Evolutionary conservation across 768 basidiomycete species (phyloP).

Genomic region (Exsudoporus frostii): DNA sequence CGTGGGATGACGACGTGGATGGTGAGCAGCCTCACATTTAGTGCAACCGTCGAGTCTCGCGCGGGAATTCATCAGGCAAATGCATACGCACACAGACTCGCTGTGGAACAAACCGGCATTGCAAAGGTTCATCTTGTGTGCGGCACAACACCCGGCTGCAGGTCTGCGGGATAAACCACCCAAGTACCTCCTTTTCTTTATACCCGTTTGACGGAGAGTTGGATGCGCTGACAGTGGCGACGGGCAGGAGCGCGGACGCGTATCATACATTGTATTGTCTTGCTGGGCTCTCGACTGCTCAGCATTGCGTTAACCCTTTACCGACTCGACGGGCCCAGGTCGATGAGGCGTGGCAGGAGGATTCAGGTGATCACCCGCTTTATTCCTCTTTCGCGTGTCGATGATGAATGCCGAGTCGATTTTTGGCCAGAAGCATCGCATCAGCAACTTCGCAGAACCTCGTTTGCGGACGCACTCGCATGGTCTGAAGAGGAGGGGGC

Average conservation of each 20-base stretch:
- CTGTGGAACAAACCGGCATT: slow-evolving; percentile 64
- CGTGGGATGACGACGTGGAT: slow-evolving; percentile 74
- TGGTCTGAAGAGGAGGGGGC: slow-evolving; percentile 71
- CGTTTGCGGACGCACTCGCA: slow-evolving; percentile 54
- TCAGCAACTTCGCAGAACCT: slow-evolving; percentile 36
- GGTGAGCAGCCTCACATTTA: slow-evolving; percentile 39
- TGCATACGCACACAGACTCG: slow-evolving; percentile 32
- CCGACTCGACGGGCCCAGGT: slow-evolving; percentile 34
- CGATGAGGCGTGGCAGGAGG: slow-evolving; percentile 36
- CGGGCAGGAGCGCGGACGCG: slow-evolving; percentile 72
- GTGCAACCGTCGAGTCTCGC: background rate
- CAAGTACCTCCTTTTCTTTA: slow-evolving; percentile 57
- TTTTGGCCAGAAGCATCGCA: slow-evolving; percentile 21
- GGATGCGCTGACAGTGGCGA: background rate
- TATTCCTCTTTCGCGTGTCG: background rate
- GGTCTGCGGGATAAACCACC: slow-evolving; percentile 95
- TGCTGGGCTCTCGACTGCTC: slow-evolving; percentile 84
- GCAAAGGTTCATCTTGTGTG: slow-evolving; percentile 83
- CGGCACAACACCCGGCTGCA: slow-evolving; percentile 81
- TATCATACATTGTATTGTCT: slow-evolving; percentile 96
- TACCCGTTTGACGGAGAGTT: background rate
- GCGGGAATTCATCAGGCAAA: background rate
- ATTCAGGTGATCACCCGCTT: slow-evolving; percentile 13
- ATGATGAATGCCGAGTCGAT: slow-evolving; percentile 8
- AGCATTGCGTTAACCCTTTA: slow-evolving; percentile 68